A percentile compares a stretch with the other conserved stretches of the same genome.
Evolutionary conservation across 768 basidiomycete genomes (phyloP).

Genomic region (Leccinum incarnatum): DNA sequence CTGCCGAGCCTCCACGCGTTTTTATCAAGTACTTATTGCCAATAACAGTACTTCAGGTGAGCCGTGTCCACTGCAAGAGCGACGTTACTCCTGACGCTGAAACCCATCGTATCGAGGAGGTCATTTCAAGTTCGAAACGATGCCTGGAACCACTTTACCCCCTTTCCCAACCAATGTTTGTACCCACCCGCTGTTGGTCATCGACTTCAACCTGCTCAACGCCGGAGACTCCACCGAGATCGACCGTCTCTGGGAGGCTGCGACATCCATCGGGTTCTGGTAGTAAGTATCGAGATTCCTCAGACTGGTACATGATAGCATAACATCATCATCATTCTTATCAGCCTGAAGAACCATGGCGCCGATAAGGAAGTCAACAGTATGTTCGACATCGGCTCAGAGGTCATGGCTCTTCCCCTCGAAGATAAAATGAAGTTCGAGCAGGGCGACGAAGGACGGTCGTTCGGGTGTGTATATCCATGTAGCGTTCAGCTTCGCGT

Average conservation of each 20-base stretch:
- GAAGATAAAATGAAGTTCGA: conserved; percentile 44
- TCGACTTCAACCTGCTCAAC: conserved; percentile 42
- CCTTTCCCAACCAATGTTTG: conserved; percentile 45
- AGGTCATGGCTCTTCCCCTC: conserved; percentile 39
- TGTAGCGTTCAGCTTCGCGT: neutral
- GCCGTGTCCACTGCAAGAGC: neutral
- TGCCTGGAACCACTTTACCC: conserved; percentile 34
- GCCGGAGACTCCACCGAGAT: conserved; percentile 37
- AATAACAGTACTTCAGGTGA: neutral
- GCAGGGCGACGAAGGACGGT: conserved; percentile 40
- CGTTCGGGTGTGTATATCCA: conserved; percentile 33
- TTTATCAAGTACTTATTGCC: too few species aligned
- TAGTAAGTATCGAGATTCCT: conserved; percentile 38
- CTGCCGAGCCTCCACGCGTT: too few species aligned
- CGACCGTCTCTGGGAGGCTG: conserved; percentile 45
- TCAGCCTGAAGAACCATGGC: conserved; percentile 44
- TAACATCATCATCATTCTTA: neutral
- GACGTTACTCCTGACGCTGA: neutral
- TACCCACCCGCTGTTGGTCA: conserved; percentile 44
- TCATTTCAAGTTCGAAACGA: conserved; percentile 9
- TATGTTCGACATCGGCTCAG: conserved; percentile 44
- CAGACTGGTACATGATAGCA: neutral
- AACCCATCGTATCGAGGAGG: neutral
- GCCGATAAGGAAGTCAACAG: conserved; percentile 33
- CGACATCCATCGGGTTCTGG: conserved; percentile 51